These are phyloP conservation scores for Trichoderma asperelloides DNA, from an alignment of 495 filamentous ascomycete species.

Conservation along the genomic window DNA sequence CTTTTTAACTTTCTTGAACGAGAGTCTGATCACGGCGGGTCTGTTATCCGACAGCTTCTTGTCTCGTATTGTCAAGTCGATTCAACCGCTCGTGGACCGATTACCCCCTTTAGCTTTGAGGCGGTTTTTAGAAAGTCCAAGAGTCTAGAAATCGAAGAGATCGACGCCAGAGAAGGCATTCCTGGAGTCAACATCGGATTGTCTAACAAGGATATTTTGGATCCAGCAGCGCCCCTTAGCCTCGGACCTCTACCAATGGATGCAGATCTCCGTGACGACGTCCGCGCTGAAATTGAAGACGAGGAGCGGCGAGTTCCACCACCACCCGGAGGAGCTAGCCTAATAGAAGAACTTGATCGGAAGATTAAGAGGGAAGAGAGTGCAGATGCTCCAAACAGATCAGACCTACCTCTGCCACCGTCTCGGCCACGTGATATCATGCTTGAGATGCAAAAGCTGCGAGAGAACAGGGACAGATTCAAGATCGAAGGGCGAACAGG, in stretches of 20 bases:
- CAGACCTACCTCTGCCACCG: slow-evolving; percentile 74
- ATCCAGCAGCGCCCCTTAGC: slow-evolving; percentile 48
- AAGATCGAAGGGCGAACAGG: slow-evolving; percentile 71
- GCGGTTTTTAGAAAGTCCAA: slow-evolving; percentile 58
- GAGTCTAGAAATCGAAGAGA: slow-evolving; percentile 49
- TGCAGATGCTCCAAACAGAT: slow-evolving; percentile 68
- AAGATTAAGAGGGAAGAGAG: slow-evolving; percentile 85
- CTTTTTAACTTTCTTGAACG: slow-evolving; percentile 82
- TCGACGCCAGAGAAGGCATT: slow-evolving; percentile 85
- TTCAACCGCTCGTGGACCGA: slow-evolving; percentile 63
- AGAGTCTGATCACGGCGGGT: slow-evolving; percentile 69
- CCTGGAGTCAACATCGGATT: slow-evolving; percentile 84
- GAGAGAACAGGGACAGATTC: slow-evolving; percentile 85
- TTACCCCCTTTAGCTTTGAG: slow-evolving; percentile 72
- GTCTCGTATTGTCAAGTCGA: slow-evolving; percentile 65
- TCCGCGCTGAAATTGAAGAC: slow-evolving; percentile 73
- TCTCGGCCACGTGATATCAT: slow-evolving; percentile 80
- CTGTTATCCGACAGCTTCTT: slow-evolving; percentile 63
- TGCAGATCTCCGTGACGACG: slow-evolving; percentile 63
- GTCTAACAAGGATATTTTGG: slow-evolving; percentile 59
- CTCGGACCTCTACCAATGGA: slow-evolving; percentile 80
- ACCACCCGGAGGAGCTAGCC: slow-evolving; percentile 48
- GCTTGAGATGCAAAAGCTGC: slow-evolving; percentile 91
- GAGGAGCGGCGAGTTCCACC: slow-evolving; percentile 67
- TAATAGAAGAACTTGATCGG: slow-evolving; percentile 70